phyloP scores from a whole-genome alignment of 306 rosid genomes.

The Argentina anserina region DNA sequence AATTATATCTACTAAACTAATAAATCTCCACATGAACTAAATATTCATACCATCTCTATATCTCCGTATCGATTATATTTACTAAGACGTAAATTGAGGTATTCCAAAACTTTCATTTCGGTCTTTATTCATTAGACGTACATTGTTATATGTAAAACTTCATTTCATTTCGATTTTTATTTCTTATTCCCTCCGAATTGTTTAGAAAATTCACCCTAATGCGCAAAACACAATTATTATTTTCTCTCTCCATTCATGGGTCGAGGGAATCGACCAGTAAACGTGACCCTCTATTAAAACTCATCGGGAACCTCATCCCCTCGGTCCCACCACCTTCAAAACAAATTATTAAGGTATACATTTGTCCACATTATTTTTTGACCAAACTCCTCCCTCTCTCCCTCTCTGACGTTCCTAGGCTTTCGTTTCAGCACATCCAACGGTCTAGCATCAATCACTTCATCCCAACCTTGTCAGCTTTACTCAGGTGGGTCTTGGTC shows the following conservation, averaged over 20 bases:
- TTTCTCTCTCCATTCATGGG: constrained; percentile 31
- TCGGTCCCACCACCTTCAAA: constrained; percentile 28
- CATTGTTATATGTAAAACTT: too few species aligned
- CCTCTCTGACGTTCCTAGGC: not conserved
- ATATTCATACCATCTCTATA: too few species aligned
- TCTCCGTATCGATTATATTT: too few species aligned
- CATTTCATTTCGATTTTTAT: too few species aligned
- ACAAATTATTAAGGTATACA: not conserved
- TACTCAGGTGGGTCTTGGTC: not conserved
- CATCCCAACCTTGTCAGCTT: not conserved
- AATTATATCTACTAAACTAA: too few species aligned
- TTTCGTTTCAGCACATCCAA: constrained; percentile 4
- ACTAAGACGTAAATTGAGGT: too few species aligned
- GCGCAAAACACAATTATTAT: constrained; percentile 51
- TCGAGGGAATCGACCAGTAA: constrained; percentile 35
- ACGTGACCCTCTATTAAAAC: constrained; percentile 41
- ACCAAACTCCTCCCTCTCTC: not conserved
- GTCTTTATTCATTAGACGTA: too few species aligned
- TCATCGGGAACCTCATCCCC: constrained; percentile 55
- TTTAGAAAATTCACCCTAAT: not conserved
- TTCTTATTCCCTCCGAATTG: not conserved
- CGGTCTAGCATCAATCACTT: constrained; percentile 15
- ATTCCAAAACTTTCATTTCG: too few species aligned
- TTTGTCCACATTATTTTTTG: not conserved
- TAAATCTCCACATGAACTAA: too few species aligned